Base-by-base conservation (phyloP, 129 eudicot genomes). In the Sambucus nigra region DNA sequence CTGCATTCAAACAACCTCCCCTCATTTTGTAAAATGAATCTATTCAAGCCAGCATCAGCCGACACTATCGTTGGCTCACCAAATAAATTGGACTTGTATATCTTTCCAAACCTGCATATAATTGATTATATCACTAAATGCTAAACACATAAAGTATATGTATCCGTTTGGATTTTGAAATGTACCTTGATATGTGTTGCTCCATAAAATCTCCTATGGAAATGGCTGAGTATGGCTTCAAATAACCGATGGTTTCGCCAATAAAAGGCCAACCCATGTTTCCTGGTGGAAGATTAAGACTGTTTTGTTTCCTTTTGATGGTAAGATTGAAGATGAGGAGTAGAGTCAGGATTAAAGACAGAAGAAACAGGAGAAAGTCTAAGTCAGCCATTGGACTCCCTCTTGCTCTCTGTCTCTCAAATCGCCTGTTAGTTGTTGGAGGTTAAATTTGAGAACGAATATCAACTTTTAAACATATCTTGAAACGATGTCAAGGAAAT, bases 21-120 rank as follows among this genome's bases (percentile, higher is more conserved):
- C 72, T 91, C 98, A 51, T 91, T 91, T 54, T 82, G 95, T n/a
- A 91, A 28, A 56, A 91, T 91, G 63, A 68, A 91, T 59, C 83
- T 62, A 63, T 91, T 91, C 51, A 91, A 58, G 47, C 95, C 98
- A 12, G 95, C 76, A 80, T 91, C 98, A 8, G 82, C 95, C 1
- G 98, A 91, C 9, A 91, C 94, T 44, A 91, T 82, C 4, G 95
- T 82, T 17, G 88, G 94, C 46, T 83, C 98, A 2, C 98, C 98
- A 54, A 91, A 91, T 65, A 91, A 77, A 51, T 91, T 76, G 16
- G 98, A 86, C 73, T 74, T 85, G 80, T 76, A 91, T 24, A 91
- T 91, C 64, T 85, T 91, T 20, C 98, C 98, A 65, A 48, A 91
- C 82, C 98, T 91, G 74, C 63, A 59, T 24, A 22, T 4, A 55